Conservation (phyloP, 2,329 filamentous ascomycete species). For the Calonectria hawksworthii region DNA sequence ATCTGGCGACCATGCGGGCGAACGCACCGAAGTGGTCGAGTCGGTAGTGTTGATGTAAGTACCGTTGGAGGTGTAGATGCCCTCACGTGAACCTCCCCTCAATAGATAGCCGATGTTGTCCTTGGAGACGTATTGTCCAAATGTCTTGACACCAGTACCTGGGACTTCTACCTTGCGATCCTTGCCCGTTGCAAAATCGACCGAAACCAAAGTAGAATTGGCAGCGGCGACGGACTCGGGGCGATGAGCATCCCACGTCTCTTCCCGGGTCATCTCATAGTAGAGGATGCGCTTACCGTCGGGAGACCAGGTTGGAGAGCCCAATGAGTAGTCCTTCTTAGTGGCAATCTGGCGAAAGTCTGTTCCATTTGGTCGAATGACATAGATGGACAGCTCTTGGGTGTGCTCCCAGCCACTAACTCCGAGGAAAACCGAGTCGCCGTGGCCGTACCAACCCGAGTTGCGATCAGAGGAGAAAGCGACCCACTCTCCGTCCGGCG, state of each 20-base stretch:
- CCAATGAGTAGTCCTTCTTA: neutral
- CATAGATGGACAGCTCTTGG: conserved; percentile 1
- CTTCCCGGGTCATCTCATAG: neutral
- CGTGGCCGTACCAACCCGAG: neutral
- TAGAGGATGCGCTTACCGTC: neutral
- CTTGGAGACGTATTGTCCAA: neutral
- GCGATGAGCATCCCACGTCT: neutral
- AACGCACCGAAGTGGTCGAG: neutral
- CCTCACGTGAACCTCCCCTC: neutral
- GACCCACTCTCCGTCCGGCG: neutral
- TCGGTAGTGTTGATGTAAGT: neutral
- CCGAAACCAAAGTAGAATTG: neutral
- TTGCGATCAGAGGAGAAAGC: neutral
- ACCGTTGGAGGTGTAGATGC: neutral
- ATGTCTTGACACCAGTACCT: neutral
- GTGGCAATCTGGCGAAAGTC: neutral
- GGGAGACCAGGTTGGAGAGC: neutral
- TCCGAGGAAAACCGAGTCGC: neutral
- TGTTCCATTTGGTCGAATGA: neutral
- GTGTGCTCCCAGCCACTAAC: conserved; percentile 1
- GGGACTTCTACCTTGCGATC: neutral
- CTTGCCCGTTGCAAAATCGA: neutral
- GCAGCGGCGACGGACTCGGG: neutral
- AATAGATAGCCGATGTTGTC: neutral
- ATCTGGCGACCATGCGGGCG: neutral